These are phyloP conservation scores for Lasiodiplodia sp. DNA, from an alignment of 2,329 filamentous ascomycete genomes.

Conservation along the genomic window DNA sequence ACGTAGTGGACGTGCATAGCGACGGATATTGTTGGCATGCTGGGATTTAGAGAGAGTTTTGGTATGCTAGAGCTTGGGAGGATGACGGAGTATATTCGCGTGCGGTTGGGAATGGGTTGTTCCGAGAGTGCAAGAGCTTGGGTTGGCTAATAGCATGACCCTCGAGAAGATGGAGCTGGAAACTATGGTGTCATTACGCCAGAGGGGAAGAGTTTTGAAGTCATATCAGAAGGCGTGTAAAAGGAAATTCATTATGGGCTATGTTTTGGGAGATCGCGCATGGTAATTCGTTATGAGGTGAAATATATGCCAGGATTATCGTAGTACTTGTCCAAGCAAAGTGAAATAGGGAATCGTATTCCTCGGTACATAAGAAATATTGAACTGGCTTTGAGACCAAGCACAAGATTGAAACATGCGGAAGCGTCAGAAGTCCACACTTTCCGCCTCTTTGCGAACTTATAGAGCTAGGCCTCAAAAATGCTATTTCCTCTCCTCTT, in stretches of 20 bases:
- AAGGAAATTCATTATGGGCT: neutral
- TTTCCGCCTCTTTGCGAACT: too few species aligned
- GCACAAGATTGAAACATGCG: neutral
- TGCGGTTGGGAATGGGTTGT: conserved; percentile 52
- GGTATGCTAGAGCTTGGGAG: conserved; percentile 47
- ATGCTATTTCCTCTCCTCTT: too few species aligned
- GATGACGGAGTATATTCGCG: conserved; percentile 39
- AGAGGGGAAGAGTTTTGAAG: conserved; percentile 47
- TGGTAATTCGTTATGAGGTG: neutral
- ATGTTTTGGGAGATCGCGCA: neutral
- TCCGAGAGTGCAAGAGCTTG: conserved; percentile 52
- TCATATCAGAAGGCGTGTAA: neutral
- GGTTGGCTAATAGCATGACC: conserved; percentile 39
- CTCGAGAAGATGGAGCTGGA: conserved; percentile 53
- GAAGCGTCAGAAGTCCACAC: too few species aligned
- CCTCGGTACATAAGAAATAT: neutral
- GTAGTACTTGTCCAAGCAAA: neutral
- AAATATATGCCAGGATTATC: neutral
- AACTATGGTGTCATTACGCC: conserved; percentile 55
- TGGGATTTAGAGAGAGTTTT: conserved; percentile 51
- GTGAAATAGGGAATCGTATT: neutral
- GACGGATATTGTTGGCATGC: conserved; percentile 47
- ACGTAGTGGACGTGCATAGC: conserved; percentile 51
- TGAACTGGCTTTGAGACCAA: neutral
- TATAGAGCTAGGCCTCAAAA: too few species aligned